These are phyloP conservation scores for Chenopodium album DNA, from an alignment of 148 eudicot genomes.

Conservation along the genomic window DNA sequence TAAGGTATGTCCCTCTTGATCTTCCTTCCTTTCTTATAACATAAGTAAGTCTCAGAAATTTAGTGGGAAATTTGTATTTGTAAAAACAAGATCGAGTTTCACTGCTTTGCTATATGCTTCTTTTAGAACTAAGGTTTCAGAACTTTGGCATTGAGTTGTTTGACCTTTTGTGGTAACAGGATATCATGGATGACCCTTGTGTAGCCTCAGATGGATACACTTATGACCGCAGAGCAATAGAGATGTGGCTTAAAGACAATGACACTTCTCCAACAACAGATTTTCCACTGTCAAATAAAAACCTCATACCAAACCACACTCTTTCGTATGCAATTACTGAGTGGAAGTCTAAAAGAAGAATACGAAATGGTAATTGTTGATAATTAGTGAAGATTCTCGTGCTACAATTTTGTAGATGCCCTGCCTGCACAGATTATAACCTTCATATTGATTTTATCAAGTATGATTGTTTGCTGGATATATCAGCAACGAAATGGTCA, in stretches of 20 bases:
- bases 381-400: constrained; percentile 1
- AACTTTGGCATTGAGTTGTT: background rate
- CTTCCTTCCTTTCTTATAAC: background rate
- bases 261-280: constrained; percentile 77
- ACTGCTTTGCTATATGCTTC: background rate
- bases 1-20: constrained; percentile 43
- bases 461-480: background rate
- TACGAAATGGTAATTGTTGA: constrained; percentile 8
- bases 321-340: constrained; percentile 70
- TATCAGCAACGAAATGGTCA: background rate
- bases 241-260: constrained; percentile 63
- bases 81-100: background rate
- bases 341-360: constrained; percentile 55
- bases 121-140: background rate
- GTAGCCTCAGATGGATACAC: constrained; percentile 94
- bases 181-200: constrained; percentile 80
- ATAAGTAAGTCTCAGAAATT: background rate
- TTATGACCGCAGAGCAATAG: constrained; percentile 76
- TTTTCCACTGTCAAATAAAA: constrained; percentile 52
- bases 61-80: too few species aligned
- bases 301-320: constrained; percentile 61
- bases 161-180: constrained; percentile 37
- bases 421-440: background rate
- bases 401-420: constrained; percentile 18
- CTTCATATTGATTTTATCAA: background rate